Evolutionary conservation across 352 stramenopile genomes (phyloP), one percentile per base, ranked within the genome.

Genomic region (Thraustochytrium sp.): DNA sequence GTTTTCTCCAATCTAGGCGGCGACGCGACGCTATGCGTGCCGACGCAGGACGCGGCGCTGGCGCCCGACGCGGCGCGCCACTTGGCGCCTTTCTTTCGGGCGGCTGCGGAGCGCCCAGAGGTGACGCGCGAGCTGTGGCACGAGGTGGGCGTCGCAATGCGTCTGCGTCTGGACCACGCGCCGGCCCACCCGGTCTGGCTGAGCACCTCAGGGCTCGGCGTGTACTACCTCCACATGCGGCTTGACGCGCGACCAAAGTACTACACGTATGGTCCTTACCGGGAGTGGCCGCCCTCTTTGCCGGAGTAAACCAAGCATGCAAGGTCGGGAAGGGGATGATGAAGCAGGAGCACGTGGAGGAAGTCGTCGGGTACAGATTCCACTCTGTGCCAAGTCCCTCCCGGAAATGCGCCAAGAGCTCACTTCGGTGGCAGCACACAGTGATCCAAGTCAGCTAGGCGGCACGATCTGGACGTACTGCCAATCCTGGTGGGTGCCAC

Each of bases 221-320:
- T 72, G 40, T 72, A 72, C 59, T 72, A 72, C n/a, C 40, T 72
- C 13, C 59, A 72, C n/a, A 44, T 72, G 9, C 59, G 59, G 26
- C 9, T 72, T 9, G 59, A 72, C 40, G 59, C 42, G 26, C 42
- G 40, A 31, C 59, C 59, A 21, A 72, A 72, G 3, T 72, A 72
- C 5, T 72, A 72, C 59, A 72, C 59, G 36, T 44, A 72, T 26
- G 40, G 11, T 1, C 59, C 59, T 11, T 72, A n/a, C n/a, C n/a
- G n/a, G n/a, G n/a, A n/a, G n/a, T n/a, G n/a, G n/a, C n/a, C n/a
- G n/a, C n/a, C n/a, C n/a, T n/a, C n/a, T n/a, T n/a, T n/a, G n/a
- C n/a, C n/a, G n/a, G n/a, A n/a, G n/a, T n/a, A n/a, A n/a, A n/a
- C n/a, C n/a, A n/a, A n/a, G n/a, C n/a, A n/a, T n/a, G n/a, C n/a